Percentiles rank a stretch among this genome's conserved stretches.
phyloP scores from a whole-genome alignment of 2,329 filamentous ascomycete genomes.

The Aspergillus caelatus region DNA sequence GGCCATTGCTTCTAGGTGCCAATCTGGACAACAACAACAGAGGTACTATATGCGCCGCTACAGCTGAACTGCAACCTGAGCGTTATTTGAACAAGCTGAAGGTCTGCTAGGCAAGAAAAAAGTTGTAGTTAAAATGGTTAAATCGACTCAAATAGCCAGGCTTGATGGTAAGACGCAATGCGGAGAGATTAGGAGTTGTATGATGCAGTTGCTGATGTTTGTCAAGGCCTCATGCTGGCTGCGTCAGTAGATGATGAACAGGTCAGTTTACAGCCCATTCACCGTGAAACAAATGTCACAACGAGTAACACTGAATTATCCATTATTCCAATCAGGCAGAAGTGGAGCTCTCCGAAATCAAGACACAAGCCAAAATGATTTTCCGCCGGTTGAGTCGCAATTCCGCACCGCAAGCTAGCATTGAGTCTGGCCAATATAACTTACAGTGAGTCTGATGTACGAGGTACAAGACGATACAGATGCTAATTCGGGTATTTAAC shows the following conservation, averaged over 20 bases:
- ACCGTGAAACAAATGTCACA: slow-evolving; percentile 6
- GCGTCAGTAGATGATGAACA: slow-evolving; percentile 92
- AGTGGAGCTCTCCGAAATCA: slow-evolving; percentile 79
- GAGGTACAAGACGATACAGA: too few relatives aligned
- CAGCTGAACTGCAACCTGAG: slow-evolving; percentile 4
- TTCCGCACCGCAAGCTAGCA: slow-evolving; percentile 85
- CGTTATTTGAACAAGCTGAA: slow-evolving; percentile 3
- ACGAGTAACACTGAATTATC: slow-evolving; percentile 7
- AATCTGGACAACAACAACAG: slow-evolving; percentile 10
- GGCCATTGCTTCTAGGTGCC: slow-evolving; percentile 32
- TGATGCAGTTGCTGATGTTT: slow-evolving; percentile 27
- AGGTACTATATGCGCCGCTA: slow-evolving; percentile 12
- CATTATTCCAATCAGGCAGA: slow-evolving; percentile 57
- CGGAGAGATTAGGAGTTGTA: slow-evolving; percentile 3
- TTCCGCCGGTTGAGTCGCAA: slow-evolving; percentile 86
- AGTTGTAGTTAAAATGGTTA: slow-evolving; percentile 64
- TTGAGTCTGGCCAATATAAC: slow-evolving; percentile 81
- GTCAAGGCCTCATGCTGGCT: slow-evolving; percentile 84
- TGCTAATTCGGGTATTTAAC: background rate
- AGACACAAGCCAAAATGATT: slow-evolving; percentile 86
- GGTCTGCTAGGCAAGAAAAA: background rate
- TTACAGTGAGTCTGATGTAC: slow-evolving; percentile 68
- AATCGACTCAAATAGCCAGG: slow-evolving; percentile 90
- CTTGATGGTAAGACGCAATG: slow-evolving; percentile 71
- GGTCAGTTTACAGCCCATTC: slow-evolving; percentile 45